Evolutionary conservation across 441 rosid species (phyloP).

Genomic region (Aquilaria agallochum): DNA sequence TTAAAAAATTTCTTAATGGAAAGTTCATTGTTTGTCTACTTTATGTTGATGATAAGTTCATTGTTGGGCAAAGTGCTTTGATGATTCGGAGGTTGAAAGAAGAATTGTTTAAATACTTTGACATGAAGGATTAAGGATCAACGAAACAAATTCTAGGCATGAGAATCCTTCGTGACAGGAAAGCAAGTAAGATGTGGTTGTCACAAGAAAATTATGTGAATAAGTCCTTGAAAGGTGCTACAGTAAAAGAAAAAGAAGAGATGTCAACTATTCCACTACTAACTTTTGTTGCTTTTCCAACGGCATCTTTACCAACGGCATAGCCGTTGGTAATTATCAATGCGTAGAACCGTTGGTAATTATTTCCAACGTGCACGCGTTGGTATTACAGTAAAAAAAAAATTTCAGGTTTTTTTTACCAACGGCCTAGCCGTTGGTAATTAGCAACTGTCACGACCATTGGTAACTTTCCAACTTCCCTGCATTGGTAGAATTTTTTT

Average conservation of each 20-base stretch:
- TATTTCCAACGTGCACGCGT: no score
- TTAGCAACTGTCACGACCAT: no score
- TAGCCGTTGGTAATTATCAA: no score
- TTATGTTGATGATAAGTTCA: background rate
- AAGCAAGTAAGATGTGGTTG: background rate
- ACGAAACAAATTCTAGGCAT: background rate
- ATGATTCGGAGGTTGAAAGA: background rate
- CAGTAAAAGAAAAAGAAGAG: background rate
- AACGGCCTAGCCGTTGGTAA: no score
- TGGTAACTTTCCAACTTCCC: no score
- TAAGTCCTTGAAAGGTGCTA: background rate
- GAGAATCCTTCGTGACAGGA: constrained; percentile 4
- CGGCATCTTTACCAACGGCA: no score
- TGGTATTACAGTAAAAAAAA: no score
- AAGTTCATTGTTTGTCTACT: background rate
- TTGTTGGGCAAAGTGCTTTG: background rate
- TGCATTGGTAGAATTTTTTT: no score
- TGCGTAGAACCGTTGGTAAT: no score
- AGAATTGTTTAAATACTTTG: background rate
- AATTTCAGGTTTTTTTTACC: no score
- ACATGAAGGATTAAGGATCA: background rate
- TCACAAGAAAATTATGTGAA: constrained; percentile 6
- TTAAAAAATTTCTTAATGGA: background rate
- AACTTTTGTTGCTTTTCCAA: no score
- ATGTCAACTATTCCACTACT: background rate